These are phyloP conservation scores for Debaryomyces udenii DNA, from an alignment of 1,139 yeast species.

Conservation along the genomic window DNA sequence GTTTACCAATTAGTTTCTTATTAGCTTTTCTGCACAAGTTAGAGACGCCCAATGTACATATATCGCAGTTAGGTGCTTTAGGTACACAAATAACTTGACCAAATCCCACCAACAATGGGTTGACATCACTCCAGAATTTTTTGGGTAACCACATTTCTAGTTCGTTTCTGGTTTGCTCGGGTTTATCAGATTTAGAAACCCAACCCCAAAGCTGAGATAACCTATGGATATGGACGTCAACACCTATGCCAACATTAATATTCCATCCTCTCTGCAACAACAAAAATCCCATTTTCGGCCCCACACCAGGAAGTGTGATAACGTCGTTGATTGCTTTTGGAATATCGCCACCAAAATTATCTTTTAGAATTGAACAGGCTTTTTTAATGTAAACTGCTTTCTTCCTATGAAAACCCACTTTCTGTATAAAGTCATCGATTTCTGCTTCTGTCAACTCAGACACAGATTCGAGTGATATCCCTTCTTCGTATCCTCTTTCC, in stretches of 20 bases:
- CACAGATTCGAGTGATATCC: constrained; percentile 37
- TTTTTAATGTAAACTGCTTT: constrained; percentile 73
- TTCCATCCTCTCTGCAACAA: constrained; percentile 84
- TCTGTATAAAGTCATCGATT: constrained; percentile 66
- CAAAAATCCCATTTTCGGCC: constrained; percentile 92
- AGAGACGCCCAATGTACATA: constrained; percentile 60
- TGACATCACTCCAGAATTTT: constrained; percentile 79
- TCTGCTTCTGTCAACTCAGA: constrained; percentile 54
- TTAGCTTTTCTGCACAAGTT: constrained; percentile 59
- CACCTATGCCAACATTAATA: constrained; percentile 80
- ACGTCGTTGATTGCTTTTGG: constrained; percentile 71
- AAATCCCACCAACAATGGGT: constrained; percentile 87
- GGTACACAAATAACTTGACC: constrained; percentile 90
- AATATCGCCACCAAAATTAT: constrained; percentile 63
- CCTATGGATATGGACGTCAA: constrained; percentile 89
- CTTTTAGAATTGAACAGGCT: constrained; percentile 56
- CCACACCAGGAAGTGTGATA: constrained; percentile 82
- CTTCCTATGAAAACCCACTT: constrained; percentile 86
- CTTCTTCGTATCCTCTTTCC: constrained; percentile 30
- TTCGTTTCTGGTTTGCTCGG: constrained; percentile 73
- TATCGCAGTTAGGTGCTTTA: constrained; percentile 68
- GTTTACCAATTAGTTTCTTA: constrained; percentile 39
- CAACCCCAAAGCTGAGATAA: constrained; percentile 82
- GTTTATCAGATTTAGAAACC: constrained; percentile 62
- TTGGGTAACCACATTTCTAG: constrained; percentile 76